phyloP scores from a whole-genome alignment of 305 asterid genomes.

The Solanum chacoense region DNA sequence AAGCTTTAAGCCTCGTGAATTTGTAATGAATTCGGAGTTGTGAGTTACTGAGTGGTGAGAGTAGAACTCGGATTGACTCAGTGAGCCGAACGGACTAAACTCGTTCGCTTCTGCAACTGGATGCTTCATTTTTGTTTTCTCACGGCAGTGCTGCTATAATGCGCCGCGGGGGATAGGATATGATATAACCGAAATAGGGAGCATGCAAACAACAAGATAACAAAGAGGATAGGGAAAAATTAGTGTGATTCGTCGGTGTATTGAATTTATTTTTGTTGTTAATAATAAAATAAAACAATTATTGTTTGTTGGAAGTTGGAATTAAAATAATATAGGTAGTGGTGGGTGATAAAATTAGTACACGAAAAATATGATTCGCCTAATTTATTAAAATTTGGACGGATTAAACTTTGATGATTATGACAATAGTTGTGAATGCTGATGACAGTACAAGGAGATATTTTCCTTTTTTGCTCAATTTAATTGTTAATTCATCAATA shows the following conservation, averaged over 20 bases:
- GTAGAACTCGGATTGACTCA: constrained; percentile 58
- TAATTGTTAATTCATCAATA: too few species aligned
- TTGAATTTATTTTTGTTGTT: neutral
- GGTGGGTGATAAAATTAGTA: neutral
- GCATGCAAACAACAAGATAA: neutral
- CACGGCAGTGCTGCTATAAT: neutral
- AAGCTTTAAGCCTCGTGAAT: constrained; percentile 53
- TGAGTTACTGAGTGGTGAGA: constrained; percentile 56
- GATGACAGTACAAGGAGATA: accelerated
- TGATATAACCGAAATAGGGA: neutral
- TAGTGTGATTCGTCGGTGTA: neutral
- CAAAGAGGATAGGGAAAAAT: neutral
- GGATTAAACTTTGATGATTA: neutral
- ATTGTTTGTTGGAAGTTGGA: neutral
- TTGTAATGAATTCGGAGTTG: constrained; percentile 55
- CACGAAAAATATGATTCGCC: accelerated
- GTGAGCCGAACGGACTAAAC: constrained; percentile 59
- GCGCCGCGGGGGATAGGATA: neutral
- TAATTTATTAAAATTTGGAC: neutral
- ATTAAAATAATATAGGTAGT: neutral
- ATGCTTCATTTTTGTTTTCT: constrained; percentile 24
- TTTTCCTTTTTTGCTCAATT: neutral
- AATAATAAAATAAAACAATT: neutral
- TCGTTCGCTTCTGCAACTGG: constrained; percentile 71
- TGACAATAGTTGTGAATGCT: neutral